phyloP scores from a whole-genome alignment of 2,329 filamentous ascomycete genomes.

The Mariannaea sp. region DNA sequence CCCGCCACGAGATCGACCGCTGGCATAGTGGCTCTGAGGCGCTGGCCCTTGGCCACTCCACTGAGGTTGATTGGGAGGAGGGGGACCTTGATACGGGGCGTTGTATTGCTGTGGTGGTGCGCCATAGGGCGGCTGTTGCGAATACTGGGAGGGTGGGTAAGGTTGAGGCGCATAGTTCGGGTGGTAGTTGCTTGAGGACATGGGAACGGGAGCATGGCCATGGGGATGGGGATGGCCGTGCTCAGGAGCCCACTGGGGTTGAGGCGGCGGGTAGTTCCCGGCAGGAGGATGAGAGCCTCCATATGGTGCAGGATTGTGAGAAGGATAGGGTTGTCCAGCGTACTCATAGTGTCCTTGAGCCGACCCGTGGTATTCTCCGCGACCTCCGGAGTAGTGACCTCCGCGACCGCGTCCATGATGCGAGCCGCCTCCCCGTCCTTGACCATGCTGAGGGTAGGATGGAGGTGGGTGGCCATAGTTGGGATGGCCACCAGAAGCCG shows the following conservation, averaged over 20 bases:
- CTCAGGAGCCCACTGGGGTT: constrained; percentile 50
- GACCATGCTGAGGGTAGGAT: constrained; percentile 46
- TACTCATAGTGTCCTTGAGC: constrained; percentile 51
- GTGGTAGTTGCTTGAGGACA: constrained; percentile 61
- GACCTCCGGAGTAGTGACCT: constrained; percentile 45
- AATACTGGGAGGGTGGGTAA: constrained; percentile 51
- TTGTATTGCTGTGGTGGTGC: constrained; percentile 46
- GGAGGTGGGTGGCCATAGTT: constrained; percentile 48
- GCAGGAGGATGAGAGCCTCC: constrained; percentile 44
- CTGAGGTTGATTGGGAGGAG: constrained; percentile 43
- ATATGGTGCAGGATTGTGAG: constrained; percentile 39
- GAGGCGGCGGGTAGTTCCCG: constrained; percentile 45
- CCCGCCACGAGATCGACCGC: constrained; percentile 48
- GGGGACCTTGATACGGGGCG: constrained; percentile 44
- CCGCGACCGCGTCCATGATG: constrained; percentile 47
- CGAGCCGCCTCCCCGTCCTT: constrained; percentile 46
- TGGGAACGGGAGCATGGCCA: constrained; percentile 52
- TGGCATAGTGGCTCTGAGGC: constrained; percentile 45
- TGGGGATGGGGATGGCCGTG: constrained; percentile 49
- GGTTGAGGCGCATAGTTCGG: constrained; percentile 63
- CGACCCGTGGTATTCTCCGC: constrained; percentile 48
- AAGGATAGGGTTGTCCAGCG: constrained; percentile 45
- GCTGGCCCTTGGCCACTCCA: constrained; percentile 43
- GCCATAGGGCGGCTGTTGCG: constrained; percentile 52
- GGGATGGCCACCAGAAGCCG: constrained; percentile 39